Base-by-base conservation (phyloP, 495 filamentous ascomycete genomes). In the Hypomontagnella submonticulosa region DNA sequence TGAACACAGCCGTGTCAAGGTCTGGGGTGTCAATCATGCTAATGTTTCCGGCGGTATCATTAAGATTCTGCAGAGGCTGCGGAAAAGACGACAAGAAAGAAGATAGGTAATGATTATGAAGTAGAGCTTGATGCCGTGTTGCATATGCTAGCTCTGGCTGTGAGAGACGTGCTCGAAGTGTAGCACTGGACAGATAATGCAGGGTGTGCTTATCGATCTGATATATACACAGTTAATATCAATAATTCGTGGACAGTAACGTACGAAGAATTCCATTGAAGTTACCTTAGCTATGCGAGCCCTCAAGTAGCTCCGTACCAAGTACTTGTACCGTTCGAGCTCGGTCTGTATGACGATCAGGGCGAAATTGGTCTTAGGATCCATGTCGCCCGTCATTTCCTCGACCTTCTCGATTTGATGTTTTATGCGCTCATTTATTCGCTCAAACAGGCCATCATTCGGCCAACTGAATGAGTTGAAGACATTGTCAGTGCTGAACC, bases 281-380 rank as follows among this genome's bases (percentile, higher is more conserved):
- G 20, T 51, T 72, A 79, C 88, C 79, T 99, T 99, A 15, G 92
- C 84, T 38, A 99, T 87, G 27, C 95, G 83, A n/a, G 89, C 85
- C 46, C 95, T 85, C 40, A 98, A 81, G 61, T 92, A 89, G n/a
- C 88, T 89, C 57, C 95, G 87, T 34, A 97, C 82, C 34, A 98
- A 81, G 72, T 90, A 98, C 80, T 96, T 96, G 75, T 89, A 94
- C 37, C 95, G 82, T 75, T 97, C 91, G 48, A 98, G 87, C 81
- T 99, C 95, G 20, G 96, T 98, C 81, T 99, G 95, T 56, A 97
- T 87, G 63, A 99, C 89, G 44, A 97, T 96, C 66, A 98, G 89
- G 63, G 84, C 86, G 73, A 99, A 96, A 76, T 96, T 97, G 56
- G 91, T 87, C 69, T 88, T 93, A 9, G 92, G 89, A 70, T 95